A percentile compares a stretch with the other conserved stretches of the same genome.
Conservation (phyloP, 495 filamentous ascomycete genomes). For the Tuber umbilicatum region DNA sequence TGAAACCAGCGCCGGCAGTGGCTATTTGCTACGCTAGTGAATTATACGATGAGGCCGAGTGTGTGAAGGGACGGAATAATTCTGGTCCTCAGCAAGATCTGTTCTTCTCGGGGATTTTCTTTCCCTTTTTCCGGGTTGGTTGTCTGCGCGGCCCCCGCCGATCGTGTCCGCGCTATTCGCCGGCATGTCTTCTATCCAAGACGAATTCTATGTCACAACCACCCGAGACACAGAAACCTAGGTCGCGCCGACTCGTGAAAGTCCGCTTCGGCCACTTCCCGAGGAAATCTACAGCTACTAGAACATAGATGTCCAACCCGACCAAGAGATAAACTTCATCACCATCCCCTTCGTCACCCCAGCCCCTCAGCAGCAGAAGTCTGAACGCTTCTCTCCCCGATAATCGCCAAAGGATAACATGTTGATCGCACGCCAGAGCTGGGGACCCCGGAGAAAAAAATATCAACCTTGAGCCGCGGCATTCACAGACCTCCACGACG, state of each 20-base stretch:
- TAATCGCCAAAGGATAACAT: no score
- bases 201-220: no score
- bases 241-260: slow-evolving; percentile 46
- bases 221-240: no score
- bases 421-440: no score
- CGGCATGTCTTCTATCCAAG: no score
- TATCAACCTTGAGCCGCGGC: slow-evolving; percentile 43
- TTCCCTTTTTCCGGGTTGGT: no score
- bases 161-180: no score
- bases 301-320: slow-evolving; percentile 34
- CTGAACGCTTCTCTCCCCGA: slow-evolving; percentile 43
- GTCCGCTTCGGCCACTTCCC: slow-evolving; percentile 49
- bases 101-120: no score
- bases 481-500: slow-evolving; percentile 45
- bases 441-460: slow-evolving; percentile 29
- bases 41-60: slow-evolving; percentile 46
- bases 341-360: slow-evolving; percentile 46
- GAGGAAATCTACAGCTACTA: slow-evolving; percentile 54
- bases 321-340: slow-evolving; percentile 33
- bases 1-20: slow-evolving; percentile 50
- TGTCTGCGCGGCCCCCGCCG: no score
- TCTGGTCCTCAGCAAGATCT: slow-evolving; percentile 29
- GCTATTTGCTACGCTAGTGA: slow-evolving; percentile 51
- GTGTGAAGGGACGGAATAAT: slow-evolving; percentile 29
- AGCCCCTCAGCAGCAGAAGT: slow-evolving; percentile 44